Evolutionary conservation across 805 yeast genomes (phyloP), one percentile per base, ranked within the genome.

Genomic region (Pichia eremophila): DNA sequence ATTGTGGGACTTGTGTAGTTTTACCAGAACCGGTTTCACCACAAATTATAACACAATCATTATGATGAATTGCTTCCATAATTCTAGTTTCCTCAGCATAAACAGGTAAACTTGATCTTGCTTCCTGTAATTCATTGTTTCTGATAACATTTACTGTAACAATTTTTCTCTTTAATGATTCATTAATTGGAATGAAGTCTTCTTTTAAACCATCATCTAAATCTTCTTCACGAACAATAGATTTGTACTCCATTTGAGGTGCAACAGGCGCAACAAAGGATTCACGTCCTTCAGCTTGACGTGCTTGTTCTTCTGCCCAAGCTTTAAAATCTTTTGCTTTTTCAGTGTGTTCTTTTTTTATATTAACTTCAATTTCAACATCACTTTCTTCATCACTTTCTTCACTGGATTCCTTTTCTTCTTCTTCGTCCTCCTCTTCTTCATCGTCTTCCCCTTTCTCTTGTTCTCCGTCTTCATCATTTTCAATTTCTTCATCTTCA

Each of bases 21-120:
- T 93, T 93, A 66, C 99, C 99, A 3, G 97, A 89, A 57, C 99
- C 99, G 1, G 99, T 93, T 58, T 90, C 98, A 72, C 99, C 99
- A 69, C 97, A 91, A 27, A 93, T 74, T 14, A 93, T 83, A 0
- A 90, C 80, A 51, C 91, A 84, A 58, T 90, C 96, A 59, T 91
- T 85, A 58, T 91, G 95, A 61, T 85, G 86, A 44, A 93, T 77
- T 1, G 96, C 95, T 62, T 93, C 99, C 97, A 93, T 88, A 44
- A 93, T 85, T 47, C 80, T 72, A 62, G 87, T 95, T 59, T 93
- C 99, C 63, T 88, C 95, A 8, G 83, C 83, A 52, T 78, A 85
- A 0, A 93, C 97, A 0, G 99, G 99, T 18, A 93, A 69, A 45
- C 79, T 74, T 66, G 80, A 70, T 52, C 99, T 72, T 32, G 72